Percentiles rank a stretch among this genome's conserved stretches.
These are phyloP conservation scores for Zizania palustris DNA, from an alignment of 202 grass and related monocot genomes.

Conservation along the genomic window DNA sequence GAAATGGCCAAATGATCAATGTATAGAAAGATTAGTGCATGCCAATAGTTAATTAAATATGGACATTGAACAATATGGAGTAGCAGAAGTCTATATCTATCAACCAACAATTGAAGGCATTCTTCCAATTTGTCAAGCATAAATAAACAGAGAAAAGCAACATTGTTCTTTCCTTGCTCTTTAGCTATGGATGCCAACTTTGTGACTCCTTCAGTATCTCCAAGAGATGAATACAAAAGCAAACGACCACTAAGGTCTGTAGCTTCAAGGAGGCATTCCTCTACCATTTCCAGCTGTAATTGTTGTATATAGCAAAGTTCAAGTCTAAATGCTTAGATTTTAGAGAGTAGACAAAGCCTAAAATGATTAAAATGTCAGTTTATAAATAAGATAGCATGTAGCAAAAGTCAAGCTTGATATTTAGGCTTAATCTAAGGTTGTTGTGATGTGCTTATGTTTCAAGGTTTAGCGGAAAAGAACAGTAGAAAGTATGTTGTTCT, in stretches of 20 bases:
- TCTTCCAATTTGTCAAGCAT: conserved; percentile 85
- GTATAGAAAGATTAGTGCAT: not conserved
- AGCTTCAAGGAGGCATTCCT: conserved; percentile 74
- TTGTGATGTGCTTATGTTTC: too few relatives aligned
- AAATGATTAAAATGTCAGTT: not conserved
- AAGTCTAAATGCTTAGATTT: conserved; percentile 20
- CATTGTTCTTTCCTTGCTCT: conserved; percentile 88
- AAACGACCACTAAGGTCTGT: conserved; percentile 75
- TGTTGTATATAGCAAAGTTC: conserved; percentile 4
- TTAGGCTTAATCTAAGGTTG: not conserved
- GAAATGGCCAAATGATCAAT: conserved; percentile 15
- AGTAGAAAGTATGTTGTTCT: too few relatives aligned
- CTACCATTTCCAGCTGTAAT: conserved; percentile 72
- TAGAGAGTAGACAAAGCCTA: not conserved
- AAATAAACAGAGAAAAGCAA: conserved; percentile 86
- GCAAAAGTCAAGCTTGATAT: not conserved
- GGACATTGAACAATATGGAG: not conserved
- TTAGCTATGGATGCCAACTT: conserved; percentile 76
- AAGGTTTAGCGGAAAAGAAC: too few relatives aligned
- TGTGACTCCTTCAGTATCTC: conserved; percentile 83
- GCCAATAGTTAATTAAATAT: conserved; percentile 13
- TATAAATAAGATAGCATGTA: not conserved
- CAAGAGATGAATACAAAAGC: conserved; percentile 87
- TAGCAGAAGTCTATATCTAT: conserved; percentile 55
- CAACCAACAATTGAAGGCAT: conserved; percentile 79